A percentile compares a stretch with the other conserved stretches of the same genome.
These are phyloP conservation scores for Ceratocystis eucalypticola DNA, from an alignment of 2,329 filamentous ascomycete species.

Conservation along the genomic window DNA sequence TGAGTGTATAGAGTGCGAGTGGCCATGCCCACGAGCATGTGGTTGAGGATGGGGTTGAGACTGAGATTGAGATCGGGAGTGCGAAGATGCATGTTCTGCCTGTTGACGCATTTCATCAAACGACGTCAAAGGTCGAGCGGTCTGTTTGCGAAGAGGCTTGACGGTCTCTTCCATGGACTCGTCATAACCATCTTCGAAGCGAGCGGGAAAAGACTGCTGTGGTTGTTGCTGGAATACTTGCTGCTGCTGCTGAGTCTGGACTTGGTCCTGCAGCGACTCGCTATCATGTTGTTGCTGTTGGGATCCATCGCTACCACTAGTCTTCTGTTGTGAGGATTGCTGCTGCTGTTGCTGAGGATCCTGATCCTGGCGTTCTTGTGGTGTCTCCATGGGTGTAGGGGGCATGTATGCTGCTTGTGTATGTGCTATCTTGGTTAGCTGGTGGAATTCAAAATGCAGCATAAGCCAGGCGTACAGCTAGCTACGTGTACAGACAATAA, in stretches of 20 bases:
- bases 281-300: neutral
- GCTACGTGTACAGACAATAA: neutral
- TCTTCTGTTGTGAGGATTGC: slow-evolving; percentile 23
- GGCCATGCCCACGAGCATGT: neutral
- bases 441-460: slow-evolving; percentile 3
- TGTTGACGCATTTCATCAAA: slow-evolving; percentile 48
- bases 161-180: slow-evolving; percentile 54
- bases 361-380: slow-evolving; percentile 24
- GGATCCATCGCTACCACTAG: slow-evolving; percentile 28
- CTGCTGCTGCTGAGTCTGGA: slow-evolving; percentile 17
- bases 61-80: slow-evolving; percentile 3
- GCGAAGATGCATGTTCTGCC: slow-evolving; percentile 32
- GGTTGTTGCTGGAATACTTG: slow-evolving; percentile 20
- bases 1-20: slow-evolving; percentile 9
- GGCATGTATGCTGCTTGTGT: slow-evolving; percentile 43
- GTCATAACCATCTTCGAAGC: slow-evolving; percentile 49
- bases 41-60: slow-evolving; percentile 7
- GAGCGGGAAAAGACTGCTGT: slow-evolving; percentile 30
- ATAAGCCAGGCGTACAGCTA: neutral
- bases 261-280: slow-evolving; percentile 28
- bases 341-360: slow-evolving; percentile 9
- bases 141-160: slow-evolving; percentile 37
- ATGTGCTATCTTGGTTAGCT: slow-evolving; percentile 8
- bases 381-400: slow-evolving; percentile 54
- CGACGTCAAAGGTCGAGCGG: slow-evolving; percentile 36